Base-by-base conservation (phyloP, 2,329 filamentous ascomycete species). In the Exophiala mesophila region DNA sequence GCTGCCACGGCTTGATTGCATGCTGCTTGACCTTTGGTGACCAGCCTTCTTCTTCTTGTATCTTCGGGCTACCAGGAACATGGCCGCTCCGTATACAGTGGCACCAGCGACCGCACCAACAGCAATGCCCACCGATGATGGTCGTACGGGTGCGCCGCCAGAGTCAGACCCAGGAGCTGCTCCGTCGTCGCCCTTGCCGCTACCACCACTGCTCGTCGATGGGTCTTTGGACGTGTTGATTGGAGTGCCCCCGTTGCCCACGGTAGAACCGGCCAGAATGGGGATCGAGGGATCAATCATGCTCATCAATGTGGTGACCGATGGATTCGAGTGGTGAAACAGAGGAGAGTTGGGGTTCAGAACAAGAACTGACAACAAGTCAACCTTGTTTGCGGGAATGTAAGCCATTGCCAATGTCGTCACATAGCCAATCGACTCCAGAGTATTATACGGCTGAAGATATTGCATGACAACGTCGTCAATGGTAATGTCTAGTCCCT, bases 61-160 rank as follows among this genome's bases (percentile, higher is more conserved):
- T 47, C 89, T 79, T 49, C 88, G 82, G 36, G 89, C 89, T 54
- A 95, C 80, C 58, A 92, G 82, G 70, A 95, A 90, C 89, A 96
- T 95, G 63, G 87, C 88, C 9, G 85, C 86, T 59, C 88, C 89
- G 55, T 95, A 95, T n/a, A 88, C 82, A 37, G 82, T 84, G 30
- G 86, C 87, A 58, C 88, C 82, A 31, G 78, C 77, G 21, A 89
- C 78, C 18, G 86, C 83, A 57, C 86, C 87, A 16, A 87, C 74
- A 43, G 83, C 86, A 57, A 95, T 85, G 58, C 67, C 77, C 52
- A 70, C 78, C 57, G 71, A 82, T 63, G 63, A 69, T 21, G 63
- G 57, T 38, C 60, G 61, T 29, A 67, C 61, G 24, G 60, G 55
- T 36, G 61, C 61, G 36, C 34, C 41, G 17, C 60, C 58, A 34